A percentile compares a stretch with the other conserved stretches of the same genome.
Evolutionary conservation across 768 basidiomycete genomes (phyloP).

Genomic region (Antrodiella citrinella): DNA sequence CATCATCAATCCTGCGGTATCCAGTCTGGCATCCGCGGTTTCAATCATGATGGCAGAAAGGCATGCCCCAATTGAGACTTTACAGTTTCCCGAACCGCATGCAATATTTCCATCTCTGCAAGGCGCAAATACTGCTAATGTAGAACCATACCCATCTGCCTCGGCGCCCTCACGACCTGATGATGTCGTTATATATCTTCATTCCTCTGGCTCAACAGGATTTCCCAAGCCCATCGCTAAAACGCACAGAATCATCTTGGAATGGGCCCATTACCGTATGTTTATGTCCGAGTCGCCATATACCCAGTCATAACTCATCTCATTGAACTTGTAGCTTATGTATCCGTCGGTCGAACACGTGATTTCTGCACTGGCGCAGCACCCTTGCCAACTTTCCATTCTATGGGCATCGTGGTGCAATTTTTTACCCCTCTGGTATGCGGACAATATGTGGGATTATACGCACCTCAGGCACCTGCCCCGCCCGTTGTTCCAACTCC

Average conservation of each 20-base stretch:
- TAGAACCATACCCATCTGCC: conserved; percentile 3
- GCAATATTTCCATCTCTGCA: conserved; percentile 9
- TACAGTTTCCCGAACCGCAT: conserved; percentile 11
- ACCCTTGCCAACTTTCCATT: conserved; percentile 10
- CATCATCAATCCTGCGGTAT: conserved; percentile 26
- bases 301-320: background rate
- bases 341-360: background rate
- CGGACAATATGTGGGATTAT: conserved; percentile 7
- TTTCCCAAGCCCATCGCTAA: conserved; percentile 33
- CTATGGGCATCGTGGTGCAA: conserved; percentile 8
- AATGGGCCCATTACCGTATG: conserved; percentile 14
- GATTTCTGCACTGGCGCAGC: background rate
- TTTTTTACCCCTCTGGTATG: conserved; percentile 5
- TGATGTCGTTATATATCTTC: conserved; percentile 27
- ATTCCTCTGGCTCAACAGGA: conserved; percentile 45
- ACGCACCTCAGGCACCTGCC: conserved; percentile 7
- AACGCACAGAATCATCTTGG: conserved; percentile 10
- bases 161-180: background rate
- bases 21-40: conserved; percentile 24
- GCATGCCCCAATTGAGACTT: conserved; percentile 7
- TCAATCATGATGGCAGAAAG: conserved; percentile 11
- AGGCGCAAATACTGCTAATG: conserved; percentile 4
- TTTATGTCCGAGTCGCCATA: background rate
- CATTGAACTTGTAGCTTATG: background rate
- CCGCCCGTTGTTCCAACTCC: conserved; percentile 13